Conservation (phyloP, 2,329 filamentous ascomycete species). For the Aureobasidium melanogenum region DNA sequence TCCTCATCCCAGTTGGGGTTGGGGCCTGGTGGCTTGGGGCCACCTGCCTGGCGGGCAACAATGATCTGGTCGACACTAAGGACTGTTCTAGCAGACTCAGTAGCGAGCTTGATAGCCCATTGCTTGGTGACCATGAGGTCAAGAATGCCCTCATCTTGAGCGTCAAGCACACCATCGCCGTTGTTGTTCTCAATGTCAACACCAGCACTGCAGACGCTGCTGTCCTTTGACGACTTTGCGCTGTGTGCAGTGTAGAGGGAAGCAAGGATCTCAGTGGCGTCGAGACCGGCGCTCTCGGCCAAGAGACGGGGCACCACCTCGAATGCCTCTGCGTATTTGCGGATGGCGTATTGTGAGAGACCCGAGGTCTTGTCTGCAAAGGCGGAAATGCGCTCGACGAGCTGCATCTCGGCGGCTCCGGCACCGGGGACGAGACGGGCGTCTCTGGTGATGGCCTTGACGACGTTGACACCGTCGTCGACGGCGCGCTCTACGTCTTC, state of each 20-base stretch:
- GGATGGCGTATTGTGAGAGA: slow-evolving; percentile 89
- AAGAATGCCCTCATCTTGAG: slow-evolving; percentile 78
- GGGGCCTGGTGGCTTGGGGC: slow-evolving; percentile 90
- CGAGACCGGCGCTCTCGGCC: slow-evolving; percentile 88
- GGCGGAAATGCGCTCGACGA: slow-evolving; percentile 83
- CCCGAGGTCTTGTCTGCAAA: slow-evolving; percentile 89
- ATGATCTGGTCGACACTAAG: slow-evolving; percentile 98
- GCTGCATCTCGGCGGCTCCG: slow-evolving; percentile 87
- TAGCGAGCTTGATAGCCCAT: slow-evolving; percentile 96
- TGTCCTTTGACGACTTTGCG: slow-evolving; percentile 41
- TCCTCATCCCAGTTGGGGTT: slow-evolving; percentile 74
- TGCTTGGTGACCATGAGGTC: slow-evolving; percentile 87
- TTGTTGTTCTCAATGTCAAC: slow-evolving; percentile 90
- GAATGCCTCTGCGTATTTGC: slow-evolving; percentile 95
- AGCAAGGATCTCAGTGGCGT: slow-evolving; percentile 93
- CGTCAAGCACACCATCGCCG: slow-evolving; percentile 71
- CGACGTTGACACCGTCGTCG: slow-evolving; percentile 95
- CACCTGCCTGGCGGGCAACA: slow-evolving; percentile 91
- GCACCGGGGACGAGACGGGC: slow-evolving; percentile 85
- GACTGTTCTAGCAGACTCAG: slow-evolving; percentile 86
- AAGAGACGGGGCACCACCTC: slow-evolving; percentile 92
- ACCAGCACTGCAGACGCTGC: slow-evolving; percentile 71
- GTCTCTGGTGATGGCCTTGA: slow-evolving; percentile 96
- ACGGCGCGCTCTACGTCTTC: slow-evolving; percentile 96
- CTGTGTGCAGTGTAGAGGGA: slow-evolving; percentile 81